Conservation (phyloP, 2,329 filamentous ascomycete genomes). For the Paecilomyces variotii region DNA sequence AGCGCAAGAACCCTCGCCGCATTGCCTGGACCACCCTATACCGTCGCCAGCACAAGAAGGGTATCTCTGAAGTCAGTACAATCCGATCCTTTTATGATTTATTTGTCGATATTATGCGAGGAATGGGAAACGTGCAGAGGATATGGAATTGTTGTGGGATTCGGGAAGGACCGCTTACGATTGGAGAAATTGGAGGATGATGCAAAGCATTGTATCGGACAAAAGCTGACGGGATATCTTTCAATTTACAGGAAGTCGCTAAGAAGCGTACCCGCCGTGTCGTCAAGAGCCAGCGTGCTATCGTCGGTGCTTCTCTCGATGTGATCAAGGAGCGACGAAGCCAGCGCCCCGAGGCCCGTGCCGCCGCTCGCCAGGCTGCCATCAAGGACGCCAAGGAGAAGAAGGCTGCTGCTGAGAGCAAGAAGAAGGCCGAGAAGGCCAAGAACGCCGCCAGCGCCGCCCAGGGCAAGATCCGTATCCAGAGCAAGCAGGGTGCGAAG, state of each 20-base stretch:
- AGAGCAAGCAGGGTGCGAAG: constrained; percentile 96
- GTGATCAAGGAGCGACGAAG: constrained; percentile 98
- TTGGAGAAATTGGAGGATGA: not conserved
- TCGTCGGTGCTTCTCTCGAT: constrained; percentile 98
- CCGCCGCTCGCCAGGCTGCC: constrained; percentile 78
- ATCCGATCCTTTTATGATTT: constrained; percentile 12
- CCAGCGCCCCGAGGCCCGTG: constrained; percentile 90
- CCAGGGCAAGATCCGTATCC: constrained; percentile 74
- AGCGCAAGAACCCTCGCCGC: constrained; percentile 99
- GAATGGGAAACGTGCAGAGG: constrained; percentile 1
- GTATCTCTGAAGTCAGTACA: constrained; percentile 94
- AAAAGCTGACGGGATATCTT: constrained; percentile 8
- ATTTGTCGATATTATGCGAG: constrained; percentile 4
- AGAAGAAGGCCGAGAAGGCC: constrained; percentile 99
- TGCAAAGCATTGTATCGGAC: constrained; percentile 10
- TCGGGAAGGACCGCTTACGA: constrained; percentile 8
- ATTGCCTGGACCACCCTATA: constrained; percentile 98
- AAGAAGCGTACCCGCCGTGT: constrained; percentile 99
- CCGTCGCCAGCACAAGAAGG: constrained; percentile 99
- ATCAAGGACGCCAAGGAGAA: constrained; percentile 99
- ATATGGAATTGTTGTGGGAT: constrained; percentile 4
- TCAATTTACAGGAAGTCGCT: constrained; percentile 75
- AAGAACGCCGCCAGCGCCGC: constrained; percentile 69
- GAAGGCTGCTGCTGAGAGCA: constrained; percentile 76
- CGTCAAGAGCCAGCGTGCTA: constrained; percentile 97